Evolutionary conservation across 2,329 filamentous ascomycete species (phyloP), one percentile per base, ranked within the genome.

Genomic region (Claviceps purpurea): DNA sequence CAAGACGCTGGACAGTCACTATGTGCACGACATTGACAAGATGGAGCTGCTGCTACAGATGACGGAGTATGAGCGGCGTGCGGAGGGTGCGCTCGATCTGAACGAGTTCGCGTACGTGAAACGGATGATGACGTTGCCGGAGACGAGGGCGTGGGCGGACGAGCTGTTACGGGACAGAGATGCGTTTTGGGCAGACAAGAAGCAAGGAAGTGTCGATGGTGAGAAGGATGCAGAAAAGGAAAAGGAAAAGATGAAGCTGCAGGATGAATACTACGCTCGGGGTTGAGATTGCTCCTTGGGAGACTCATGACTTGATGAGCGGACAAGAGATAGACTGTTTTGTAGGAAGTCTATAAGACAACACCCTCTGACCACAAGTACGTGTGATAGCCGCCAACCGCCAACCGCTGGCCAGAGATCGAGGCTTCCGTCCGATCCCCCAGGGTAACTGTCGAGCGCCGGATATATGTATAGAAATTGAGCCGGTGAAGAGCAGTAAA

Each of bases 1-100:
- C 18, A 63, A 84, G 70, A 97, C 93, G 8, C 71, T 84, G 14
- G 91, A 98, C 65, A 87, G 85, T 59, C 76, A 83, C 55, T 97
- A 91, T 57, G 93, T 98, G 44, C 93, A 98, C 66, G 93, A 98
- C 66, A 81, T 98, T 54, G 93, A 98, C 70, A 97, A 97, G 81
- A 82, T 98, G 67, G 93, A 98, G 72, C 73, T 98, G 58, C 70
- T 98, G 55, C 72, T 95, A 63, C 93, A 98, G 73, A 96, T 96
- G 87, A 73, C 95, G 34, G 93, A 98, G 68, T 98, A 98, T 64
- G 93, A 98, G 77, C 84, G 85, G 61, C 71, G 76, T 13, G 74
- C 80, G 49, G 70, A 82, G 52, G 79, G 80, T 30, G 69, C 72
- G 56, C 67, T 89, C 41, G 89, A 97, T 66, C 71, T 98, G 49